phyloP scores from a whole-genome alignment of 106 monocot genomes.

The Dendrobium officinale region DNA sequence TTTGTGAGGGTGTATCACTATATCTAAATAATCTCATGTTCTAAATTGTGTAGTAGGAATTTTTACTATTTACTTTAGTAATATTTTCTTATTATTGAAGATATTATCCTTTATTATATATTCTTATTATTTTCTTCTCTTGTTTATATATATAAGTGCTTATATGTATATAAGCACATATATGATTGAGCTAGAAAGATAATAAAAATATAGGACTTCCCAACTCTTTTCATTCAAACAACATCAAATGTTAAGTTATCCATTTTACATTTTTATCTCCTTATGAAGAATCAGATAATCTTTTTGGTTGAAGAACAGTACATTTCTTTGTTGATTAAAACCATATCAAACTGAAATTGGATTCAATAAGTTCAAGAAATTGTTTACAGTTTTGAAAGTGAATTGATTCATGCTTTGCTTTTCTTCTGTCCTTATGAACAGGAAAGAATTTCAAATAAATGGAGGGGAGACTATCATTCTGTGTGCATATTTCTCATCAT shows the following conservation, averaged over 20 bases:
- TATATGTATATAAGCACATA: too few species aligned
- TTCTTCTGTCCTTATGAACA: slow-evolving; percentile 12
- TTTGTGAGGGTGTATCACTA: background rate
- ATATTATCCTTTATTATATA: background rate
- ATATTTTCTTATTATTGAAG: background rate
- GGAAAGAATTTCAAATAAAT: slow-evolving; percentile 33
- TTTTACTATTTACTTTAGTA: background rate
- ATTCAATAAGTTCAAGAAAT: background rate
- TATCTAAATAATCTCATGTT: background rate
- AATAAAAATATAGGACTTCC: too few species aligned
- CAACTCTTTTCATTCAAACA: too few species aligned
- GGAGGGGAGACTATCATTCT: slow-evolving; percentile 31
- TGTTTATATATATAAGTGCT: background rate
- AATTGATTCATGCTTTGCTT: background rate
- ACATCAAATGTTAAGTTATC: too few species aligned
- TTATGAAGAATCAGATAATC: too few species aligned
- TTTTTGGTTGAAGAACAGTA: too few species aligned
- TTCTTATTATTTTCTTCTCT: background rate
- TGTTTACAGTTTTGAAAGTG: background rate
- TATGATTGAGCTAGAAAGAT: too few species aligned
- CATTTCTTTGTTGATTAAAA: background rate
- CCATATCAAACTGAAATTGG: too few species aligned
- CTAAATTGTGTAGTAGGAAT: background rate
- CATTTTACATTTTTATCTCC: too few species aligned
- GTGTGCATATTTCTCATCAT: slow-evolving; percentile 26